These are phyloP conservation scores for Iberis amara DNA, from an alignment of 441 rosid genomes.

Conservation along the genomic window DNA sequence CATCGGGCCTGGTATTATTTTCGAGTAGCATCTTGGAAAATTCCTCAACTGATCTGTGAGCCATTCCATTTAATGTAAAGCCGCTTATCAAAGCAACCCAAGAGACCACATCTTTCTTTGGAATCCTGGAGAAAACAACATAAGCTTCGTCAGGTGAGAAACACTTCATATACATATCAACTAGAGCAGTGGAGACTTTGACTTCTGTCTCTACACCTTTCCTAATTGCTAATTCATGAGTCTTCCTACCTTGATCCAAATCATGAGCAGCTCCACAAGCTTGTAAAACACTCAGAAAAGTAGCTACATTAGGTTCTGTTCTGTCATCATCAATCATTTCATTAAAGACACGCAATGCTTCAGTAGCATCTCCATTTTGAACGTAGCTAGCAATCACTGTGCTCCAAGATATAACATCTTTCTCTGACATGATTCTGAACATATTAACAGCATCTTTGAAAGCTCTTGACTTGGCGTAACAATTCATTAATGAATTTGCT, in stretches of 20 bases:
- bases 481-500: constrained; percentile 40
- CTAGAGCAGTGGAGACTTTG: constrained; percentile 41
- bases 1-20: constrained; percentile 38
- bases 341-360: constrained; percentile 35
- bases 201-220: constrained; percentile 36
- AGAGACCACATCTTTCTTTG: constrained; percentile 44
- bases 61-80: constrained; percentile 45
- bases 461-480: constrained; percentile 39
- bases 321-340: constrained; percentile 36
- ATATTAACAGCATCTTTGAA: constrained; percentile 31
- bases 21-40: constrained; percentile 39
- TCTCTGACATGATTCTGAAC: constrained; percentile 37
- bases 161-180: constrained; percentile 61
- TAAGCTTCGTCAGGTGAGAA: constrained; percentile 40
- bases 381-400: constrained; percentile 40
- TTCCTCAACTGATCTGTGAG: constrained; percentile 34
- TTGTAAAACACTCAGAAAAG: constrained; percentile 39
- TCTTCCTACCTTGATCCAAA: constrained; percentile 42
- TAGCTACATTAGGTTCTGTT: constrained; percentile 38
- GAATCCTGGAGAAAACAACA: constrained; percentile 43
- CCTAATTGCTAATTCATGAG: constrained; percentile 37
- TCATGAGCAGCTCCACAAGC: constrained; percentile 42
- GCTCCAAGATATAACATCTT: constrained; percentile 56
- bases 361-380: constrained; percentile 34
- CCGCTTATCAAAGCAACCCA: constrained; percentile 57